Percentiles rank a stretch among this genome's conserved stretches.
phyloP scores from a whole-genome alignment of 2,329 filamentous ascomycete genomes.

The Pyrenochaeta sp. region DNA sequence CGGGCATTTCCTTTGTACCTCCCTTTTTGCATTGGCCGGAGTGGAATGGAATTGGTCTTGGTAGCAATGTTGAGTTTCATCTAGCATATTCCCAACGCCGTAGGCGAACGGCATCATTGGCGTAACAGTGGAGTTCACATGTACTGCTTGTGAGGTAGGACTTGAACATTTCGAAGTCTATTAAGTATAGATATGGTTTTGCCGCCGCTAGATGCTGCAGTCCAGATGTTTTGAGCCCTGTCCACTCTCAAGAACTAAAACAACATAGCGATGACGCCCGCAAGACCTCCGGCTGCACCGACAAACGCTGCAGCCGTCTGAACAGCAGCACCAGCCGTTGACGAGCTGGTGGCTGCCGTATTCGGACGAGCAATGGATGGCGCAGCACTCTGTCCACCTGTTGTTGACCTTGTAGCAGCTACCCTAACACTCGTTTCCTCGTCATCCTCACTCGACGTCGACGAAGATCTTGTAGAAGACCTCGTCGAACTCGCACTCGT shows the following conservation, averaged over 20 bases:
- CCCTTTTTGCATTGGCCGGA: conserved; percentile 19
- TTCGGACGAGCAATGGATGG: not conserved
- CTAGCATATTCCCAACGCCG: not conserved
- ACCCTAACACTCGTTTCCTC: not conserved
- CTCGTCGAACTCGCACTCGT: not conserved
- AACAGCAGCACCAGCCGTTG: conserved; percentile 8
- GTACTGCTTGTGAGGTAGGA: not conserved
- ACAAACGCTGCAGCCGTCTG: conserved; percentile 6
- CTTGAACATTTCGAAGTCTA: not conserved
- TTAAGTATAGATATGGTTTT: not conserved
- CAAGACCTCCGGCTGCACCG: conserved; percentile 1
- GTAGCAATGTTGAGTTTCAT: not conserved
- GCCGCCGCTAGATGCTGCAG: not conserved
- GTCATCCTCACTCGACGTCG: not conserved
- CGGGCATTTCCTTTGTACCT: conserved; percentile 5
- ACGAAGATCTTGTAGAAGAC: conserved; percentile 1
- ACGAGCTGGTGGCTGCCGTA: not conserved
- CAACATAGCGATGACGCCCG: conserved; percentile 11
- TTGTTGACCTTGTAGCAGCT: conserved; percentile 1
- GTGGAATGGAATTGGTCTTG: conserved; percentile 4
- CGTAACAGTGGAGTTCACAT: not conserved
- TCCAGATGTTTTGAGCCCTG: not conserved
- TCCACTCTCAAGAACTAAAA: not conserved
- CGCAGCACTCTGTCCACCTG: not conserved
- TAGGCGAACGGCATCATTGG: conserved; percentile 2